Percentiles rank a stretch among this genome's conserved stretches.
These are phyloP conservation scores for Aspergillaceae sp. DNA, from an alignment of 2,329 filamentous ascomycete species.

Conservation along the genomic window DNA sequence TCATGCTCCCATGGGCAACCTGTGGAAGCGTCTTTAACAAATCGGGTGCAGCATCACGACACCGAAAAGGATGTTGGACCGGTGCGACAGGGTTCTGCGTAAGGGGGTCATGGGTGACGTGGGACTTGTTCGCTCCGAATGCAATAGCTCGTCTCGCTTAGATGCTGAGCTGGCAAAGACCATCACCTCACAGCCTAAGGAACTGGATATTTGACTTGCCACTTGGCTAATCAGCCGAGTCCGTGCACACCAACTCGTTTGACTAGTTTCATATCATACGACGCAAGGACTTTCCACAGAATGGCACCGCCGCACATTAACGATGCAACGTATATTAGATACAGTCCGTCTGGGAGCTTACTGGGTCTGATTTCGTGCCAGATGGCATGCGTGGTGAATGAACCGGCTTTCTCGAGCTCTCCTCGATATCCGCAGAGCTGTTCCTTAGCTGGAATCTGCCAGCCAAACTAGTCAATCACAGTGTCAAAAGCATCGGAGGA, in stretches of 20 bases:
- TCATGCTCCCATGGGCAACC: conserved; percentile 14
- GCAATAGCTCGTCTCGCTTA: conserved; percentile 10
- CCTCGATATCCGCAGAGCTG: conserved; percentile 10
- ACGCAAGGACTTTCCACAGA: conserved; percentile 4
- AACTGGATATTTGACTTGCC: conserved; percentile 51
- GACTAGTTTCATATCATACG: conserved; percentile 4
- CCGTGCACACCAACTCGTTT: conserved; percentile 8
- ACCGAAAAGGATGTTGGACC: conserved; percentile 7
- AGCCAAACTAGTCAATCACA: neutral
- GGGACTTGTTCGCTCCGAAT: conserved; percentile 55
- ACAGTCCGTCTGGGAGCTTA: conserved; percentile 1
- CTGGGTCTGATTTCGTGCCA: conserved; percentile 7
- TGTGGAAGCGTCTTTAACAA: conserved; percentile 10
- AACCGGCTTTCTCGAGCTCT: conserved; percentile 10
- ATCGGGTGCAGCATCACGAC: conserved; percentile 3
- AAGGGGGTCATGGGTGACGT: conserved; percentile 31
- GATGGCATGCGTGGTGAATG: conserved; percentile 11
- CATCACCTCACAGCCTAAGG: conserved; percentile 51
- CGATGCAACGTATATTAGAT: conserved; percentile 3
- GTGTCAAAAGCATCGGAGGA: neutral
- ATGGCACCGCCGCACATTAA: conserved; percentile 9
- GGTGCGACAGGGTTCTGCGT: neutral
- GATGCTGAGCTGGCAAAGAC: conserved; percentile 5
- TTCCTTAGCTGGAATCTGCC: conserved; percentile 6
- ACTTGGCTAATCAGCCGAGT: conserved; percentile 7